phyloP scores from a whole-genome alignment of 1,284 basidiomycete species.

The Sanghuangporus baumii region DNA sequence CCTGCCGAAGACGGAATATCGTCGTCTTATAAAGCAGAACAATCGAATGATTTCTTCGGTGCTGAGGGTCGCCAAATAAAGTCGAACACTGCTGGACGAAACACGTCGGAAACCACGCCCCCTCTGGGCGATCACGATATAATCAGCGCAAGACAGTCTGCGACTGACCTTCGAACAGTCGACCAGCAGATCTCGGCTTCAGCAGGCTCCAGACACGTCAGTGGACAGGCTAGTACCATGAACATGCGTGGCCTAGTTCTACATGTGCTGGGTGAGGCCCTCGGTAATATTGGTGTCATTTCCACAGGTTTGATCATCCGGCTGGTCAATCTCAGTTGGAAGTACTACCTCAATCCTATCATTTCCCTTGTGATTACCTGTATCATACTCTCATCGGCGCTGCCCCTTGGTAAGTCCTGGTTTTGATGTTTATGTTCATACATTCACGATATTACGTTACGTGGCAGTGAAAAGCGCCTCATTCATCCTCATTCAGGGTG shows the following conservation, averaged over 20 bases:
- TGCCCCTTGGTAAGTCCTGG: conserved; percentile 75
- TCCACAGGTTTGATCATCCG: conserved; percentile 91
- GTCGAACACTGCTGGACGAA: neutral
- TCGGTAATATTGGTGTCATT: conserved; percentile 98
- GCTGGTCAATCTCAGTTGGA: conserved; percentile 73
- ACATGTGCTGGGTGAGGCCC: conserved; percentile 94
- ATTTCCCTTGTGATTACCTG: conserved; percentile 94
- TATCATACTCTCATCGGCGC: conserved; percentile 94
- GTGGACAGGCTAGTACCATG: conserved; percentile 76
- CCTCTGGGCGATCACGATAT: neutral
- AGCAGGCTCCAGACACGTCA: conserved; percentile 19
- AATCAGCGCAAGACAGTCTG: conserved; percentile 22
- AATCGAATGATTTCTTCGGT: neutral
- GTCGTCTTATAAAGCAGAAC: neutral
- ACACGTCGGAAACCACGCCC: conserved; percentile 7
- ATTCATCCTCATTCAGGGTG: conserved; percentile 96
- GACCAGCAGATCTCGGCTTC: neutral
- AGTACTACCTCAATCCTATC: conserved; percentile 89
- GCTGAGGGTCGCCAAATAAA: neutral
- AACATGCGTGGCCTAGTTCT: conserved; percentile 95
- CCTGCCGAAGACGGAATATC: neutral
- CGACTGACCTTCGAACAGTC: neutral
- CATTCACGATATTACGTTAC: conserved; percentile 14
- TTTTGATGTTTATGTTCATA: conserved; percentile 14
- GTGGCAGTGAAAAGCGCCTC: conserved; percentile 79